phyloP scores from a whole-genome alignment of 2,329 filamentous ascomycete species.

The Aspergillus proliferans region DNA sequence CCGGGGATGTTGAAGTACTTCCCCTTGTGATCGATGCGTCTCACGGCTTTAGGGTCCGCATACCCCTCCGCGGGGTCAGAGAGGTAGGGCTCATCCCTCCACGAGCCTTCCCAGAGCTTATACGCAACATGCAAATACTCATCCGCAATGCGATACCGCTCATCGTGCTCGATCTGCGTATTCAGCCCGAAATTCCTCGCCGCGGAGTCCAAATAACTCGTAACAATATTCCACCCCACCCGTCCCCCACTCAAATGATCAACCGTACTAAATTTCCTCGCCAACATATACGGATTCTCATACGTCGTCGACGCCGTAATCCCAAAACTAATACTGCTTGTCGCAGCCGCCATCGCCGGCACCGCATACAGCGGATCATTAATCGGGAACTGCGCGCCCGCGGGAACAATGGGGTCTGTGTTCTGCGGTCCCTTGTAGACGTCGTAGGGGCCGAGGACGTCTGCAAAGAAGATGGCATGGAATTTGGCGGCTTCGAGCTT shows the following conservation, averaged over 20 bases:
- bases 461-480: conserved; percentile 48
- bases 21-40: conserved; percentile 34
- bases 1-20: conserved; percentile 41
- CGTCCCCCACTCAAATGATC: conserved; percentile 49
- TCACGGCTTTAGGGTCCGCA: conserved; percentile 28
- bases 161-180: conserved; percentile 44
- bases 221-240: conserved; percentile 51
- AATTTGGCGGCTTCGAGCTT: conserved; percentile 45
- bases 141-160: conserved; percentile 44
- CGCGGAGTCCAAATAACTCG: conserved; percentile 43
- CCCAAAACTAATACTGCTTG: conserved; percentile 44
- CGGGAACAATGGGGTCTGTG: conserved; percentile 32
- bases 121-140: conserved; percentile 44
- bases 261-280: conserved; percentile 49
- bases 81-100: conserved; percentile 36
- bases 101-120: conserved; percentile 50
- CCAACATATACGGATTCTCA: conserved; percentile 50
- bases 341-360: conserved; percentile 43
- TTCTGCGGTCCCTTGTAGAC: conserved; percentile 41
- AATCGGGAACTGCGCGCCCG: conserved; percentile 39
- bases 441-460: conserved; percentile 44
- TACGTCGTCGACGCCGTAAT: conserved; percentile 52
- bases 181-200: conserved; percentile 44
- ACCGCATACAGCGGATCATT: conserved; percentile 39
- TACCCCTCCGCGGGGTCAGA: conserved; percentile 19